A percentile compares a stretch with the other conserved stretches of the same genome.
Conservation (phyloP, 305 asterid species). For the Solanum hybrid region DNA sequence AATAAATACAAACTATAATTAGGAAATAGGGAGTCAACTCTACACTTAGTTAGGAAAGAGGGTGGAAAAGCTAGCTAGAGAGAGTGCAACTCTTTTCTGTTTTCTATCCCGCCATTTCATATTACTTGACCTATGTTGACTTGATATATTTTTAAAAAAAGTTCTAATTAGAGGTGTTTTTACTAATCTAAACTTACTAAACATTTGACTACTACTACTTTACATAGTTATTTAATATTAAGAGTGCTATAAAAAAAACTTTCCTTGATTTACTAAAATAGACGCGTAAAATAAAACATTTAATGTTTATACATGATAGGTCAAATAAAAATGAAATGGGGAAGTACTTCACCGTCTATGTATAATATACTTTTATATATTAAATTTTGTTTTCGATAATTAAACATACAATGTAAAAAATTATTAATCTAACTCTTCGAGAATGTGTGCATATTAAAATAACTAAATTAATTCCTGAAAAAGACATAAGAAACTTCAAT, state of each 20-base stretch:
- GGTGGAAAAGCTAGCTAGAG: background rate
- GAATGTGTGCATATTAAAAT: background rate
- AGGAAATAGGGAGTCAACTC: background rate
- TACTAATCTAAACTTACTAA: too few relatives aligned
- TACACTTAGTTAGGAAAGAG: background rate
- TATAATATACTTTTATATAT: background rate
- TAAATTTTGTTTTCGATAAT: background rate
- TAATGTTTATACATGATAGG: background rate
- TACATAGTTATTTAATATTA: background rate
- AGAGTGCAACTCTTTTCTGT: background rate
- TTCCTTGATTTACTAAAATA: background rate
- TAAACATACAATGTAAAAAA: background rate
- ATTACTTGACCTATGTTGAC: background rate
- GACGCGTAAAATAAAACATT: background rate
- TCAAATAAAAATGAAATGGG: background rate
- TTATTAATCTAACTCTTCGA: background rate
- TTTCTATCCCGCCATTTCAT: accelerated
- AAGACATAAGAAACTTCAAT: background rate
- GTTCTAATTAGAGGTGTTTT: too few relatives aligned
- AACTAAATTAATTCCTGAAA: background rate
- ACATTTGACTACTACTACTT: background rate
- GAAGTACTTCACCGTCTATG: background rate
- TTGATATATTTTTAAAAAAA: background rate
- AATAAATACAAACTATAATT: background rate
- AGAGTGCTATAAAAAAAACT: background rate